Evolutionary conservation across 1,284 basidiomycete species (phyloP), one percentile per base, ranked within the genome.

Genomic region (Ceratobasidium papillatum): DNA sequence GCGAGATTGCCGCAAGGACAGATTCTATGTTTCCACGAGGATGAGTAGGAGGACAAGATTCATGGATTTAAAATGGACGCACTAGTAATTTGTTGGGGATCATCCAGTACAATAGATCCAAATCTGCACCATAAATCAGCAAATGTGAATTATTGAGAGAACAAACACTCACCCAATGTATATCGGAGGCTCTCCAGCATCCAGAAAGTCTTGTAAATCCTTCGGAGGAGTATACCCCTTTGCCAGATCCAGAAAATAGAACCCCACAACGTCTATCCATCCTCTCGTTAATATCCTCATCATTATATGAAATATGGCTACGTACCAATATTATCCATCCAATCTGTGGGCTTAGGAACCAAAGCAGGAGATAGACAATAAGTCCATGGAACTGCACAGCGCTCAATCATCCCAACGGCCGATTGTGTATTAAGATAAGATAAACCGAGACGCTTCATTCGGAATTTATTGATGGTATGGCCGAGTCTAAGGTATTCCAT

Each of bases 301-400:
- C 9, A 22, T 45, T 25, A 74, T 32, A 54, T 27, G 41, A 27
- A 30, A 47, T 12, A 41, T n/a, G 30, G 17, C 52, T 25, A 36
- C 45, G 34, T 51, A 89, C 89, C 90, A 51, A 87, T 88, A 77
- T 88, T 82, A 65, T 85, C 86, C 76, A 85, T 86, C 86, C 89
- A 90, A 78, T 90, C 90, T 4, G 83, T 78, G 0, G 90, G 90
- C 77, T 89, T 90, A 0, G 88, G 87, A 0, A 91, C 88, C 25
- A 92, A 79, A 0, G 85, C 84, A 7, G 88, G 86, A 74, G 87
- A 88, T 85, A 91, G 89, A 76, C 89, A 90, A 78, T 91, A 91
- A 14, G 90, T 89, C 85, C 87, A 90, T 2, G 90, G 90, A 2
- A 91, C 82, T 77, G 87, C 87, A 61, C 90, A 81, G 30, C 86